Conservation (phyloP, 257 asterid species). For the Solanum peruvianum region DNA sequence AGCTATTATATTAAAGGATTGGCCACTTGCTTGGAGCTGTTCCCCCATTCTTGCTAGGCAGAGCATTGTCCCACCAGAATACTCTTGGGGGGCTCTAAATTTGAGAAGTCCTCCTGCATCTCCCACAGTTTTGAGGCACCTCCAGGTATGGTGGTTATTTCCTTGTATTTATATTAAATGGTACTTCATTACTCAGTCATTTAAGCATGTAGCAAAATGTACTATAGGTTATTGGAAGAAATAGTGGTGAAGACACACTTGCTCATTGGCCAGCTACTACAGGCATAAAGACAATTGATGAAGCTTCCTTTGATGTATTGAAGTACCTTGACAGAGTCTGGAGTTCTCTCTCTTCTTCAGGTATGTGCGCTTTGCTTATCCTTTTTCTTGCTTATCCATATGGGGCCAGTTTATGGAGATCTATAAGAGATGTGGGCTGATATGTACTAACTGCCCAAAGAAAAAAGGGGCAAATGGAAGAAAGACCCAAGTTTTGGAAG, state of each 20-base stretch:
- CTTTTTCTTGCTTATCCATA: not conserved
- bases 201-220: slow-evolving; percentile 6
- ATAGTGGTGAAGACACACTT: slow-evolving; percentile 86
- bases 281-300: slow-evolving; percentile 69
- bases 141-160: slow-evolving; percentile 43
- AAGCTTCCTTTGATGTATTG: slow-evolving; percentile 74
- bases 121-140: slow-evolving; percentile 58
- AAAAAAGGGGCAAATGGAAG: not conserved
- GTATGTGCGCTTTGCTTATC: slow-evolving; percentile 16
- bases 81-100: slow-evolving; percentile 81
- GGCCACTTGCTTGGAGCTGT: slow-evolving; percentile 97
- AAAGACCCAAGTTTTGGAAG: not conserved
- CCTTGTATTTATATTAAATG: not conserved
- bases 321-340: slow-evolving; percentile 63
- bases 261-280: slow-evolving; percentile 90
- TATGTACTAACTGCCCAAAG: not conserved
- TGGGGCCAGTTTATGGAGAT: not conserved
- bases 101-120: slow-evolving; percentile 87
- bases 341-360: slow-evolving; percentile 75
- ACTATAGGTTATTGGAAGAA: slow-evolving; percentile 59
- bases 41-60: slow-evolving; percentile 78
- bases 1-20: slow-evolving; percentile 72
- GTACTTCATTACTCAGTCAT: not conserved
- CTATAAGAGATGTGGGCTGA: not conserved
- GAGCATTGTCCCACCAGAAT: slow-evolving; percentile 83